Conservation (phyloP, 176 grass and related monocot species). For the Carex myosuroides region DNA sequence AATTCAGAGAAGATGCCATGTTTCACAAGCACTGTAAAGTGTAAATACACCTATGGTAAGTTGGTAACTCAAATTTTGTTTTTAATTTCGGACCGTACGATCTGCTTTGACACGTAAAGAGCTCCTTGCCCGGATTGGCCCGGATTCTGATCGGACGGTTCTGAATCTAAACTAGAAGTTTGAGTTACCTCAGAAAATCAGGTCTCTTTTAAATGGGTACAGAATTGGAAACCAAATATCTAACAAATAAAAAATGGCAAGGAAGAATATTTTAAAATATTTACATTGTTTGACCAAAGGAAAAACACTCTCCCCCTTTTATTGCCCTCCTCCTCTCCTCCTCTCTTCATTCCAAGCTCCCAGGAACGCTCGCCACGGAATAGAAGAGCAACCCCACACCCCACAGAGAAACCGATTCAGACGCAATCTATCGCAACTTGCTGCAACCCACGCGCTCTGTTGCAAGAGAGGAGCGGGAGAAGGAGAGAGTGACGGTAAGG, state of each 20-base stretch:
- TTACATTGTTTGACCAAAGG: constrained; percentile 1
- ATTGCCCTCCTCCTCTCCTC: background rate
- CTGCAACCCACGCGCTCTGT: background rate
- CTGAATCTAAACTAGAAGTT: too few species aligned
- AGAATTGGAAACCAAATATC: background rate
- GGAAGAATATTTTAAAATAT: constrained; percentile 14
- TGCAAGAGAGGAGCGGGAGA: background rate
- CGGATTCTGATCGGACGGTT: too few species aligned
- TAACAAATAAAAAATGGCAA: constrained; percentile 4
- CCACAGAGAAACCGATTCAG: background rate
- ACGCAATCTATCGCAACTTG: background rate
- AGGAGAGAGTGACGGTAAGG: background rate
- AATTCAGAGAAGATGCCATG: background rate
- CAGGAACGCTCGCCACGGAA: background rate
- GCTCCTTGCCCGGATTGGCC: too few species aligned
- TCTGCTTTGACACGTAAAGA: too few species aligned
- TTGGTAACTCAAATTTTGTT: too few species aligned
- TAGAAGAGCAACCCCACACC: background rate
- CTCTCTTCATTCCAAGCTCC: background rate
- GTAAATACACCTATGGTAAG: too few species aligned
- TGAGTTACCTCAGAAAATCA: too few species aligned
- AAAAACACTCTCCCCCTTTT: background rate
- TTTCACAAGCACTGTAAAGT: too few species aligned
- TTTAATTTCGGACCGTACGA: too few species aligned
- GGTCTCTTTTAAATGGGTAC: background rate